Base-by-base conservation (phyloP, 2,329 filamentous ascomycete genomes). In the Verticillium isaacii region DNA sequence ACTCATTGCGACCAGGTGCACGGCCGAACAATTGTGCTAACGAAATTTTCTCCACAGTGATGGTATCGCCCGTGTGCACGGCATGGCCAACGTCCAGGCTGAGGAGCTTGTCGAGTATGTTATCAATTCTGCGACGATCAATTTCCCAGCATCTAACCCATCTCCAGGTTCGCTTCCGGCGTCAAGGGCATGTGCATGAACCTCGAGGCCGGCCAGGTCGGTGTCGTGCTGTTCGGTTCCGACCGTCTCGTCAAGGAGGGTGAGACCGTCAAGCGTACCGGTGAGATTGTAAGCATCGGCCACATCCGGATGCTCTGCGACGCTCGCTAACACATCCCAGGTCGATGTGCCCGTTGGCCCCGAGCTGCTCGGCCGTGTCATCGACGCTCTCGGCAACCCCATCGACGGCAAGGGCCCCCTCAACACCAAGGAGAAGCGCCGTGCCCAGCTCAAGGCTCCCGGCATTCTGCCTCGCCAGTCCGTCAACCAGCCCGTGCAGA, bases 181-280 rank as follows among this genome's bases (percentile, higher is more conserved):
- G 95, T 98, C 83, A 98, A 98, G 90, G 95, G 95, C 82, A 99
- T 99, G 95, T 98, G 94, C 92, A 98, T 99, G 94, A 99, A 99
- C 91, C 89, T 99, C 83, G 95, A 99, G 86, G 95, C 95, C 82
- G 95, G 95, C 81, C 95, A 98, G 84, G 95, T 99, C 85, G 95
- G 95, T 97, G 93, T 99, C 76, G 95, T 99, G 88, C 88, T 99
- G 77, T 99, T 99, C 88, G 95, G 95, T 89, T 98, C 95, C 77
- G 95, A 99, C 85, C 93, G 95, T 93, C 88, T 97, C 74, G 95
- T 99, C 89, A 95, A 92, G 87, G 95, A 99, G 84, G 95, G 95
- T 78, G 94, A 99, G 88, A 94, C 91, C 70, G 95, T 99, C 82
- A 98, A 97, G 91, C 94, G 95, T 89, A 99, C 95, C 75, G 95